phyloP scores from a whole-genome alignment of 768 basidiomycete genomes.

The Kwoniella sp. region DNA sequence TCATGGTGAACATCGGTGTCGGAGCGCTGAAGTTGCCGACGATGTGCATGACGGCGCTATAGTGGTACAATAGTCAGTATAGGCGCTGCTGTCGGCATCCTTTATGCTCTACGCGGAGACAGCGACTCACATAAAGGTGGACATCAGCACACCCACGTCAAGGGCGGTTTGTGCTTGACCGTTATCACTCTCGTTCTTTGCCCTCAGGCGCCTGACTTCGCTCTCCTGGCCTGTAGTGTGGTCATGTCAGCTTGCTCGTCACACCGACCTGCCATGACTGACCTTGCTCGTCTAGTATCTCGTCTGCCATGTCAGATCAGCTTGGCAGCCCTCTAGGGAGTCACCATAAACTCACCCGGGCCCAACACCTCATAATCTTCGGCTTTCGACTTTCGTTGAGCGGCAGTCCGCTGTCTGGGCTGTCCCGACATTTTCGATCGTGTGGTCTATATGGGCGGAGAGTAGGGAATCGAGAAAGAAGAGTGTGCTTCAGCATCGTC shows the following conservation, averaged over 20 bases:
- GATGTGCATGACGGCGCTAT: constrained; percentile 20
- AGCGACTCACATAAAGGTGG: constrained; percentile 21
- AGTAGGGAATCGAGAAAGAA: too few species aligned
- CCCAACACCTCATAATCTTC: background rate
- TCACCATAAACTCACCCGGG: background rate
- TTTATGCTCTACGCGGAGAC: too few species aligned
- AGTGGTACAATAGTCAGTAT: background rate
- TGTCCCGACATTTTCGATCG: background rate
- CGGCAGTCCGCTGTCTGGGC: constrained; percentile 15
- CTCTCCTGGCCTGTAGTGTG: constrained; percentile 36
- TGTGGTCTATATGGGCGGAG: too few species aligned
- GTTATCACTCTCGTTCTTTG: constrained; percentile 22
- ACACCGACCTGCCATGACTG: background rate
- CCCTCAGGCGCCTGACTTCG: constrained; percentile 22
- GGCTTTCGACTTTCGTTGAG: constrained; percentile 10
- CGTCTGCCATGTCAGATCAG: constrained; percentile 5
- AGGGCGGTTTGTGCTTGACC: constrained; percentile 19
- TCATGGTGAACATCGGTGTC: constrained; percentile 6
- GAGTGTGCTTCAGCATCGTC: too few species aligned
- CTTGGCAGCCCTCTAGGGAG: background rate
- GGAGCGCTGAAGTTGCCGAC: constrained; percentile 9
- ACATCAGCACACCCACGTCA: constrained; percentile 27
- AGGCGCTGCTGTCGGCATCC: too few species aligned
- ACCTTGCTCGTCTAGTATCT: constrained; percentile 19
- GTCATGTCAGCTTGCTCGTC: too few species aligned